Base-by-base conservation (phyloP, 805 yeast species). In the Lipomyces kockii region DNA sequence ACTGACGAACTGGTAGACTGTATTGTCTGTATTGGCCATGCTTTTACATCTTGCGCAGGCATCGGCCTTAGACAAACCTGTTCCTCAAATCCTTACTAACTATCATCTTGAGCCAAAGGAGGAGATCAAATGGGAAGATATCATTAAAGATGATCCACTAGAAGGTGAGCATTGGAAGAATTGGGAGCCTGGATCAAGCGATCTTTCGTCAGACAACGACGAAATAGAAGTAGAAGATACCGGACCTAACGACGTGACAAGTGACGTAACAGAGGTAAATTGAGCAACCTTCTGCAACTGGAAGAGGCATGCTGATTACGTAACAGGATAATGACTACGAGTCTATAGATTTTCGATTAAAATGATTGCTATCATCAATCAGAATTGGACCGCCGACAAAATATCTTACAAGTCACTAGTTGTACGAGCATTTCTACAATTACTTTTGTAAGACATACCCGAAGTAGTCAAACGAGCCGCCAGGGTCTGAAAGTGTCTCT, bases 151-250 rank as follows among this genome's bases (percentile, higher is more conserved):
- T 11, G 78, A 75, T 7, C 78, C 78, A 8, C 59, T 76, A 22
- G 64, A 63, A 17, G 78, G 78, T 0, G 76, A 73, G 17, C 77
- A 76, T 59, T 76, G 78, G 78, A 59, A 65, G 20, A 69, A 61
- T 25, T 61, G n/a, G 8, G 63, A 29, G 49, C 63, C 67, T 7
- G 34, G 59, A 12, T 57, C 17, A 14, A 43, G 62, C 43, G 63
- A 39, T n/a, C 35, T 34, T 7, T 37, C 32, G 8, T 59, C 43
- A 49, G 64, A 60, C 22, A 70, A 65, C 27, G 68, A 61, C 22
- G 63, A 57, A 25, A 34, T 17, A 11, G 55, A 29, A 11, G 54
- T 14, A 1, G 63, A 9, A 14, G 39, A 49, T 14, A 8, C 9
- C 17, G 29, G 4, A 14, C 39, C 43, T 1, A 46, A 9, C 22